Evolutionary conservation across 108 stramenopile species (phyloP), one percentile per base, ranked within the genome.

Genomic region (Chaetoceros muelleri): DNA sequence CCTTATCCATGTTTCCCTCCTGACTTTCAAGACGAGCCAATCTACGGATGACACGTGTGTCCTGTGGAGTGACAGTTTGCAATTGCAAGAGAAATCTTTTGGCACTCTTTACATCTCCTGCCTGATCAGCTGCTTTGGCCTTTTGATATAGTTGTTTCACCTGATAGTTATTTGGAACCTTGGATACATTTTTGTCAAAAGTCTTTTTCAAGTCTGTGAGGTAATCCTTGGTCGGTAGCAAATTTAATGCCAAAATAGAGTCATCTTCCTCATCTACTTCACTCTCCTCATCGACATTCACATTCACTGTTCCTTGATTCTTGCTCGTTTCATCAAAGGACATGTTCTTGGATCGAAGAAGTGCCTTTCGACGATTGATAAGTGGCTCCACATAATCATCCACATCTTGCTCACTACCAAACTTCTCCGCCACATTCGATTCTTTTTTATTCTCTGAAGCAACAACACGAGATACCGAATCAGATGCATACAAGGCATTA

Each of bases 51-150:
- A 89, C 53, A n/a, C 87, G 66, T 30, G 66, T 75, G 58, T 89
- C 87, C 24, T 71, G 62, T 20, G 87, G 87, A 1, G 87, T 83
- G 13, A 67, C 70, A 48, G 62, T 56, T 21, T 67, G 57, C 5
- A 89, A 64, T 19, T 74, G 52, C 16, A 51, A 46, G 7, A 89
- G 59, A 16, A 85, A 52, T 0, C 53, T 47, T 46, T 79, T 81
- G 40, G 75, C 61, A 51, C 63, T 52, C 24, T 18, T 10, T 3
- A 76, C 62, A 20, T 89, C 73, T 46, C 87, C 87, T 2, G 59
- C 56, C 51, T 89, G 76, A 68, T 89, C 87, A 28, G 83, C 81
- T 17, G 61, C 46, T 53, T 85, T 85, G 17, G 78, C 63, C n/a
- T 80, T 70, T 8, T 69, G 51, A 67, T 89, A 89, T 60, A 85